A percentile compares a stretch with the other conserved stretches of the same genome.
Conservation (phyloP, 1,284 basidiomycete species). For the Schizophyllum amplum region DNA sequence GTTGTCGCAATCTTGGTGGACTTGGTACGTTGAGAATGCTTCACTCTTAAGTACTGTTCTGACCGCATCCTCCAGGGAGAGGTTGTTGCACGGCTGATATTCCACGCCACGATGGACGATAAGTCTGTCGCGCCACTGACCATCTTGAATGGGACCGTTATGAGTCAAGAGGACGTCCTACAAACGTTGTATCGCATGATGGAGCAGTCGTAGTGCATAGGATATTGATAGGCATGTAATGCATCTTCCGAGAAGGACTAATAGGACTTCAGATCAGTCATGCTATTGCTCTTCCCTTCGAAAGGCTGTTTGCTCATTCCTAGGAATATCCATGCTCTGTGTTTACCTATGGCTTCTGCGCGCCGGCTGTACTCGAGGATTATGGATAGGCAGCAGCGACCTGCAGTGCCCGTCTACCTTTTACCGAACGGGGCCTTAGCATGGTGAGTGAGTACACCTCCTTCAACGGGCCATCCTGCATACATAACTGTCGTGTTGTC, state of each 20-base stretch:
- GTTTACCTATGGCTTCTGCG: no score
- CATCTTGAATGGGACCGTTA: constrained; percentile 4
- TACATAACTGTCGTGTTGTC: no score
- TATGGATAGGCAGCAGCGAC: no score
- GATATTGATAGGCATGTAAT: not conserved
- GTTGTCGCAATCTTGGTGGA: constrained; percentile 84
- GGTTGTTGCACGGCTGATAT: constrained; percentile 72
- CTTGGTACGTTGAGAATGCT: constrained; percentile 36
- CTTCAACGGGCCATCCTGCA: no score
- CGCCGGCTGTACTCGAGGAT: no score
- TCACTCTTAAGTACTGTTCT: constrained; percentile 1
- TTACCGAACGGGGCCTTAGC: no score
- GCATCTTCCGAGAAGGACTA: not conserved
- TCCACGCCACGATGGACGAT: constrained; percentile 42
- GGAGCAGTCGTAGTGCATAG: constrained; percentile 6
- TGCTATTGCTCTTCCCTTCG: no score
- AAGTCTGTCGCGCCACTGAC: constrained; percentile 1
- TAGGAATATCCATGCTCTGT: no score
- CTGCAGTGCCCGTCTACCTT: no score
- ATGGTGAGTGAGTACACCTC: no score
- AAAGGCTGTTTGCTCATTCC: no score
- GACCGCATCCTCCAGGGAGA: constrained; percentile 49
- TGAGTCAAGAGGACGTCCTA: constrained; percentile 31
- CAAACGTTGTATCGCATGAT: constrained; percentile 34
- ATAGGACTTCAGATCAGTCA: no score